Evolutionary conservation across 2,329 filamentous ascomycete species (phyloP), one percentile per base, ranked within the genome.

Genomic region (Hypoxylon sp.): DNA sequence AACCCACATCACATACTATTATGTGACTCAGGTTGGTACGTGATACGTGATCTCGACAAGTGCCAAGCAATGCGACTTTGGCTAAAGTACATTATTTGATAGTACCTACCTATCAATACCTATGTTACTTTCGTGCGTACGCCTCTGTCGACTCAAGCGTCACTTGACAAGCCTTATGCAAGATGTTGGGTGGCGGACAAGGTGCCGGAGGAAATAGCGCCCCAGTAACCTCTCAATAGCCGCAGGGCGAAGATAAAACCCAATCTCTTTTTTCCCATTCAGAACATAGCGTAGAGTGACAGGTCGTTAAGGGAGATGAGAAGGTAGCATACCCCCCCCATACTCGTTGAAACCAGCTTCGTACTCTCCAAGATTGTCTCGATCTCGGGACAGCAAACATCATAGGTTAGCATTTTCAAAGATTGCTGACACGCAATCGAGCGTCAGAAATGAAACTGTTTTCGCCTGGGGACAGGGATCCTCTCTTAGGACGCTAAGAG

Each of bases 161-260:
- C 49, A 56, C 44, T 64, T 64, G 49, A 61, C 44, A 37, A 54
- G 62, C 58, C 55, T 55, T 56, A 57, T 59, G 50, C 46, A 47
- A 52, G 46, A 17, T 48, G 47, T 48, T 53, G 48, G 57, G 22
- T 26, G 32, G 34, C 34, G 41, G 34, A 53, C 24, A 32, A 56
- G 57, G 37, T 46, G 34, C 62, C 53, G 62, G 58, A 20, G 62
- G 56, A 17, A 51, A 60, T 54, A 57, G 49, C 49, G 49, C 44
- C 50, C 37, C 44, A 17, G 34, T 56, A 61, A 50, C 47, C 44
- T 37, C 41, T 43, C 49, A 48, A 49, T 47, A 64, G 52, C 17
- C n/a, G 47, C 39, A 37, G 46, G 37, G 52, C 39, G 26, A 53
- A 43, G 54, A 62, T 55, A 30, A 52, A 59, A 53, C 41, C 55